Base-by-base conservation (phyloP, 805 yeast species). In the Priceomyces medius region DNA sequence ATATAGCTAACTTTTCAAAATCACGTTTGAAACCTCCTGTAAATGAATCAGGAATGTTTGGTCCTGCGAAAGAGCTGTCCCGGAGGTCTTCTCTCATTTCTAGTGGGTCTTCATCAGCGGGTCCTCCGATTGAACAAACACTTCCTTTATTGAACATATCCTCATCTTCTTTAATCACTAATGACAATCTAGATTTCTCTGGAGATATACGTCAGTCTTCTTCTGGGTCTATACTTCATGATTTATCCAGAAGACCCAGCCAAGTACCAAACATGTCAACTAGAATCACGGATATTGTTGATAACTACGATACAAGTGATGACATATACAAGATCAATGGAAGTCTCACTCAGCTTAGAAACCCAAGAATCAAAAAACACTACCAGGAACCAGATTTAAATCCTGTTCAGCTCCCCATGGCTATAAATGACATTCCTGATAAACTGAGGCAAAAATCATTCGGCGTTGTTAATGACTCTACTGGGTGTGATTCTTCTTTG, bases 101-200 rank as follows among this genome's bases (percentile, higher is more conserved):
- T 9, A 20, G 38, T 7, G 43, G 42, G 4, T 53, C 61, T 1
- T 38, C 38, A 12, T 46, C 42, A 23, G 20, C 43, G 7, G 56
- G 54, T 27, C 18, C 47, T 10, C 56, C 59, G 4, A 37, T 58
- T 20, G 68, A 63, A 7, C 68, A 60, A 42, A 57, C 57, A 3
- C 48, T 64, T 17, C 71, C 70, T 14, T 49, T 65, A 14, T 50
- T 65, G 19, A 49, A 46, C 8, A 44, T 52, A 35, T 63, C 70
- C 1, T 50, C 53, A 9, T 42, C 60, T 7, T 58, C 66, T 2
- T 40, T 58, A 7, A 13, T 37, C 8, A 21, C 35, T 20, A n/a
- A 23, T 12, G 12, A 18, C 39, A 7, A 31, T 13, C 14, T 14
- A 7, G 34, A 19, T 14, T 40, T 39, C 7, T n/a, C n/a, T n/a